phyloP scores from a whole-genome alignment of 2,329 filamentous ascomycete species.

The Aspergillus arachidicola region DNA sequence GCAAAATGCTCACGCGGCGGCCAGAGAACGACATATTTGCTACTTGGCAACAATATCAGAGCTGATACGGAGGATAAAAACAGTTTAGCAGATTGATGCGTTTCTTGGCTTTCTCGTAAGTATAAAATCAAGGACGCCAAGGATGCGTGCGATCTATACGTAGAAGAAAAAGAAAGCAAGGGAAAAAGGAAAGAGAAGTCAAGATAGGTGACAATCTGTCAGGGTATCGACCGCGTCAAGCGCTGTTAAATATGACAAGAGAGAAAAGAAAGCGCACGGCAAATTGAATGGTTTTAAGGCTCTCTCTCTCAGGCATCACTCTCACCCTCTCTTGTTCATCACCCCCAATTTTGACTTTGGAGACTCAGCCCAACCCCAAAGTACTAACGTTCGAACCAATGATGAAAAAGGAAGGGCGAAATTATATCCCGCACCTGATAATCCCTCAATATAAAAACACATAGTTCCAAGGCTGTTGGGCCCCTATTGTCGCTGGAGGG shows the following conservation, averaged over 20 bases:
- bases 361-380: background rate
- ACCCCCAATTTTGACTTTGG: background rate
- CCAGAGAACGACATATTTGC: conserved; percentile 49
- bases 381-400: background rate
- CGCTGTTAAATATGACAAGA: background rate
- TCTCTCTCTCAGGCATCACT: background rate
- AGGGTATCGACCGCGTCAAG: background rate
- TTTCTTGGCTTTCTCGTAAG: conserved; percentile 6
- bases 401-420: background rate
- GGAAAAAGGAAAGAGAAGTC: background rate
- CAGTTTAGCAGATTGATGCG: background rate
- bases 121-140: background rate
- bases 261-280: background rate
- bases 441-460: background rate
- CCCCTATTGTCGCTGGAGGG: background rate
- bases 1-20: conserved; percentile 48
- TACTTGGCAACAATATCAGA: background rate
- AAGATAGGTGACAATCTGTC: background rate
- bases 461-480: background rate
- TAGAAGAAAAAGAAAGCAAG: background rate
- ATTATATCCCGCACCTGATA: background rate
- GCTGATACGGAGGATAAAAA: background rate
- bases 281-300: background rate
- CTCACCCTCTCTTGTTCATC: background rate
- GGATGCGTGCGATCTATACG: background rate